A percentile compares a stretch with the other conserved stretches of the same genome.
Conservation (phyloP, 1,139 yeast species). For the Protomyces gravidus region DNA sequence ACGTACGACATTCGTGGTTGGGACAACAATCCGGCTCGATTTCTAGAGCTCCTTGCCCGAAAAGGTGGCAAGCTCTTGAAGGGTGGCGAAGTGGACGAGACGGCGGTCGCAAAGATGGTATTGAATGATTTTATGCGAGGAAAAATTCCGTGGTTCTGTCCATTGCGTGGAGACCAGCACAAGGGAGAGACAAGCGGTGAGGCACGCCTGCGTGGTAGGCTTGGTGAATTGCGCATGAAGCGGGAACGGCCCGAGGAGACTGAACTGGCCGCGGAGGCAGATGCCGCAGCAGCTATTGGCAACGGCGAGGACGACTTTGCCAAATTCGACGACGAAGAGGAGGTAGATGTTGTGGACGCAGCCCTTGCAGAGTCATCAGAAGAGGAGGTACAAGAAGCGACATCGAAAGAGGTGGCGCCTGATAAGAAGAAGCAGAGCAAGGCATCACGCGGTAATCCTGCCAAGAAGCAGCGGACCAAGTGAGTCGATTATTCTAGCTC, state of each 20-base stretch:
- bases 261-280: conserved; percentile 31
- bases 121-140: conserved; percentile 95
- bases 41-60: conserved; percentile 83
- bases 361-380: background rate
- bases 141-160: conserved; percentile 94
- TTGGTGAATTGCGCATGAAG: conserved; percentile 25
- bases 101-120: conserved; percentile 84
- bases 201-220: conserved; percentile 22
- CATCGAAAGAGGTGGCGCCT: background rate
- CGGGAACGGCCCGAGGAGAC: conserved; percentile 33
- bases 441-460: background rate
- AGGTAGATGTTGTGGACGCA: background rate
- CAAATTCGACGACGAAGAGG: conserved; percentile 21
- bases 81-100: conserved; percentile 97
- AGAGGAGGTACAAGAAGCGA: background rate
- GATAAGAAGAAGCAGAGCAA: background rate
- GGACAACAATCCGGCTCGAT: conserved; percentile 68
- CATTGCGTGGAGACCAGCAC: conserved; percentile 60
- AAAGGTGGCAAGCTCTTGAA: conserved; percentile 87
- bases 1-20: conserved; percentile 94
- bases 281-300: conserved; percentile 32
- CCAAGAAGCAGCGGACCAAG: conserved; percentile 5
- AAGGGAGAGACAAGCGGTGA: conserved; percentile 24
- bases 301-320: conserved; percentile 13
- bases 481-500: background rate